phyloP scores from a whole-genome alignment of 345 rosid genomes.

The Brassica incana region DNA sequence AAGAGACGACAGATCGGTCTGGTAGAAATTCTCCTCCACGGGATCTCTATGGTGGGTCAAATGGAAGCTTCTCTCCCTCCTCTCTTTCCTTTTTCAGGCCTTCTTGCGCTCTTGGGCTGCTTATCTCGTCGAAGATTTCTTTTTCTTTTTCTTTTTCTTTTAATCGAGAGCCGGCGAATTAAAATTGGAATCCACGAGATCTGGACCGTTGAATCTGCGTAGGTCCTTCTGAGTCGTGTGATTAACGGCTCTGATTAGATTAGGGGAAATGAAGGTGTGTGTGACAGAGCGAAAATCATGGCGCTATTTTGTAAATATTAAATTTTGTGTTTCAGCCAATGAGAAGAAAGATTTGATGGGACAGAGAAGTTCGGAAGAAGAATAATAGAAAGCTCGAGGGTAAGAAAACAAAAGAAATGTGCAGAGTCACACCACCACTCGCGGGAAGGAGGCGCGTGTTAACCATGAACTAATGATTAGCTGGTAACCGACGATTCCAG shows the following conservation, averaged over 20 bases:
- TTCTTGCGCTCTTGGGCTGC: constrained; percentile 30
- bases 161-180: constrained; percentile 28
- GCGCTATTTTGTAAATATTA: constrained; percentile 12
- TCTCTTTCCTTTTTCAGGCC: neutral
- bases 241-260: constrained; percentile 24
- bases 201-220: constrained; percentile 18
- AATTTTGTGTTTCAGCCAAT: constrained; percentile 25
- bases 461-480: neutral
- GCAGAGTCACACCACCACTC: neutral
- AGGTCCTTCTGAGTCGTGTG: neutral
- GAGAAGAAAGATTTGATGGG: constrained; percentile 36
- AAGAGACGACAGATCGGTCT: constrained; percentile 36
- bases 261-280: constrained; percentile 20
- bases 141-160: neutral
- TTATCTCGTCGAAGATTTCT: constrained; percentile 29
- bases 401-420: neutral
- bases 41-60: constrained; percentile 22
- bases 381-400: neutral
- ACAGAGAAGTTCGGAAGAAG: constrained; percentile 33
- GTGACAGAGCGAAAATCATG: constrained; percentile 37
- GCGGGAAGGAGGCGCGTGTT: constrained; percentile 25
- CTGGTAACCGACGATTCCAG: constrained; percentile 3
- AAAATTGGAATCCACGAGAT: constrained; percentile 14
- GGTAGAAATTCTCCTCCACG: constrained; percentile 34
- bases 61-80: constrained; percentile 2